Percentiles rank a stretch among this genome's conserved stretches.
phyloP scores from a whole-genome alignment of 2,329 filamentous ascomycete genomes.

The Exserohilum turcica region DNA sequence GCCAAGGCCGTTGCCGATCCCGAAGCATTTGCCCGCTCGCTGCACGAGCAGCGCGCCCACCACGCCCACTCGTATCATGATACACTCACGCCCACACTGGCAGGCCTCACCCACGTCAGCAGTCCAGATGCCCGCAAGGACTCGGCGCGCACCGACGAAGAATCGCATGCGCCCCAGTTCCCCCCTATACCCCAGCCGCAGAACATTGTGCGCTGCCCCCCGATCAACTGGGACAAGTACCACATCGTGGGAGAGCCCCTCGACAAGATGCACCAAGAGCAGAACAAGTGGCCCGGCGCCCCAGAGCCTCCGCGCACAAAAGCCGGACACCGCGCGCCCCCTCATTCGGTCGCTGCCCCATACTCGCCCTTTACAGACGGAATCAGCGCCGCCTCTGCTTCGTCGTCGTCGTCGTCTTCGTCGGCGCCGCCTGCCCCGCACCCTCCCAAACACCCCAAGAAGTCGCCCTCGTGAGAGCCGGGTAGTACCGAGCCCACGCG shows the following conservation, averaged over 20 bases:
- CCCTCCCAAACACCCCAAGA: slow-evolving; percentile 39
- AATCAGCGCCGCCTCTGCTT: slow-evolving; percentile 36
- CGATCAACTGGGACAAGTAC: slow-evolving; percentile 95
- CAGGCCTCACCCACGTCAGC: slow-evolving; percentile 36
- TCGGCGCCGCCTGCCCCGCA: slow-evolving; percentile 17
- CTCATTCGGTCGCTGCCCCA: slow-evolving; percentile 61
- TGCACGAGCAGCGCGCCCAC: slow-evolving; percentile 63
- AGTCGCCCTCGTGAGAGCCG: slow-evolving; percentile 31
- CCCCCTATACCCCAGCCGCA: slow-evolving; percentile 75
- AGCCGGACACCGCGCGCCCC: slow-evolving; percentile 50
- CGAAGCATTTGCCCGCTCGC: slow-evolving; percentile 70
- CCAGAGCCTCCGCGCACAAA: slow-evolving; percentile 47
- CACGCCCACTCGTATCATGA: slow-evolving; percentile 36
- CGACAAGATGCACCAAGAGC: slow-evolving; percentile 83
- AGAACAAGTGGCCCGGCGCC: slow-evolving; percentile 57
- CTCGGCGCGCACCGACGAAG: slow-evolving; percentile 27
- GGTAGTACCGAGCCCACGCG: slow-evolving; percentile 4
- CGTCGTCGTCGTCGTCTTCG: slow-evolving; percentile 7
- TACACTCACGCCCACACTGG: slow-evolving; percentile 47
- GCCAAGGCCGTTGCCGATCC: slow-evolving; percentile 72
- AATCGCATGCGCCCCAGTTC: slow-evolving; percentile 53
- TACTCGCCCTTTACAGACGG: slow-evolving; percentile 65
- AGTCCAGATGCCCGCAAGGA: slow-evolving; percentile 35
- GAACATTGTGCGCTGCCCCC: slow-evolving; percentile 81
- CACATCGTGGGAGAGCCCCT: slow-evolving; percentile 84